phyloP scores from a whole-genome alignment of 495 filamentous ascomycete species.

The Cenococcum geophilum region DNA sequence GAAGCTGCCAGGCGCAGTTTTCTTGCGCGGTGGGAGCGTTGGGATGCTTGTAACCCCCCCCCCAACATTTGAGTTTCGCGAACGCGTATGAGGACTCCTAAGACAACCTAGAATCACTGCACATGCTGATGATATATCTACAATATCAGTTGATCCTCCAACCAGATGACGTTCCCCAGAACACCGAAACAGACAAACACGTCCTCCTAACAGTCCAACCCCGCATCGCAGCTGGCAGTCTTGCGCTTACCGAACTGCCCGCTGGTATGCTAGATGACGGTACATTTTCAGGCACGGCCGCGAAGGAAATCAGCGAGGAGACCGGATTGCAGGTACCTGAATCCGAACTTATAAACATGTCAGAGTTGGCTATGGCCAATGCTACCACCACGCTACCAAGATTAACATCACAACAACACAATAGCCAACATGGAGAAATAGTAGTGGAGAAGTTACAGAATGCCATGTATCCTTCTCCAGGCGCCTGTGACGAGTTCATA shows the following conservation, averaged over 20 bases:
- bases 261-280: constrained; percentile 88
- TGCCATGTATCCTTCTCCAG: constrained; percentile 69
- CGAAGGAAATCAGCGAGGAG: constrained; percentile 79
- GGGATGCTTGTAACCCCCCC: constrained; percentile 59
- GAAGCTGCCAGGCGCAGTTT: constrained; percentile 66
- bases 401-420: constrained; percentile 9
- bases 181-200: constrained; percentile 52
- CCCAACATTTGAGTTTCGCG: background rate
- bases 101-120: background rate
- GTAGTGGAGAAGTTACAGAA: constrained; percentile 48
- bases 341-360: constrained; percentile 63
- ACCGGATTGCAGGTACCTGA: constrained; percentile 46
- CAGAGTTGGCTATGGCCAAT: constrained; percentile 45
- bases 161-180: constrained; percentile 55
- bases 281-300: constrained; percentile 69
- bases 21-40: constrained; percentile 75
- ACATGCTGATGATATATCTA: constrained; percentile 56
- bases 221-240: constrained; percentile 68
- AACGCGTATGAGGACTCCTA: no score
- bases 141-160: constrained; percentile 54
- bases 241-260: constrained; percentile 73
- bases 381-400: background rate
- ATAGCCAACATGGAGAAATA: constrained; percentile 29
- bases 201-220: constrained; percentile 79
- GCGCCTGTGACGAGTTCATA: constrained; percentile 80